Evolutionary conservation across 257 asterid species (phyloP), one percentile per base, ranked within the genome.

Genomic region (Buddleja alternifolia): DNA sequence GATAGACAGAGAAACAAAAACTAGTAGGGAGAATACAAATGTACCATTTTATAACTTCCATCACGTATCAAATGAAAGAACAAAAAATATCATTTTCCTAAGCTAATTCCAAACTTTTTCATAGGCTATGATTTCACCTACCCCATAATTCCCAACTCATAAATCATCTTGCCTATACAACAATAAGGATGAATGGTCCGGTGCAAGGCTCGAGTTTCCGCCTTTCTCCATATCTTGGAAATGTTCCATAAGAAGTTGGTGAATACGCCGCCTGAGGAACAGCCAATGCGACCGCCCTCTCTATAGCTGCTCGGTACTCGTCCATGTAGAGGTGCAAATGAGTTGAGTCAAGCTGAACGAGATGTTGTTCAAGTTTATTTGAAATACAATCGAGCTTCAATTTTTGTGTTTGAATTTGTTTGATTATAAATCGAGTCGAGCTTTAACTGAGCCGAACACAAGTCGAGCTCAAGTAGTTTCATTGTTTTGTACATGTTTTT

Each of bases 251-350:
- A 3, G 95, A 77, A 16, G 34, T 29, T 29, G 96, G 90, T 8
- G 96, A 83, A 71, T 76, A 80, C 0, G 83, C 69, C 12, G 85
- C 92, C 54, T 76, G 87, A 12, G 96, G 98, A 66, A 94, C 80
- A 14, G 86, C 89, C 77, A 94, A 71, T 5, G 96, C 85, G 17
- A 83, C 86, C 3, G 98, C 98, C 73, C 99, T 80, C 76, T 82
- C 78, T 50, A 94, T 71, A 15, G 98, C 98, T 15, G 96, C 97
- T 67, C 69, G 76, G 69, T 89, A 76, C 84, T 94, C 98, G 61
- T 87, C 87, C 74, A n/a, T n/a, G n/a, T n/a, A n/a, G n/a, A n/a
- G n/a, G n/a, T n/a, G n/a, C n/a, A n/a, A n/a, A n/a, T n/a, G n/a
- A n/a, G n/a, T n/a, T n/a, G n/a, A n/a, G n/a, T n/a, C n/a, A n/a